A percentile compares a stretch with the other conserved stretches of the same genome.
These are phyloP conservation scores for Podospora australis DNA, from an alignment of 495 filamentous ascomycete species.

Conservation along the genomic window DNA sequence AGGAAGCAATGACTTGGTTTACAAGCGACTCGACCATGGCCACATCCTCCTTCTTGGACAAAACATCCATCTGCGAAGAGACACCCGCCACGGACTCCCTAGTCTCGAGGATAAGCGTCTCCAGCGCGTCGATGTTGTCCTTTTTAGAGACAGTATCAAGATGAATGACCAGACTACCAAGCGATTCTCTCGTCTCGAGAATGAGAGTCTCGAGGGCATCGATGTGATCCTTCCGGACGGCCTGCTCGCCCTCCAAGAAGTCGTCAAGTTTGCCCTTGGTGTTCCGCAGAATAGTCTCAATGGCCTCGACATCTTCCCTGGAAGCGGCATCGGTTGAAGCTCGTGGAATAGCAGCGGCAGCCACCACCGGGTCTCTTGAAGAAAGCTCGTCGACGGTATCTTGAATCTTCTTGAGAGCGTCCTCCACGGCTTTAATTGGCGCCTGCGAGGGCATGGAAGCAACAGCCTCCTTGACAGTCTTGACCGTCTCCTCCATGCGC, in stretches of 20 bases:
- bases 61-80: constrained; percentile 49
- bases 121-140: constrained; percentile 66
- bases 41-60: constrained; percentile 71
- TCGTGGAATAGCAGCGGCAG: background rate
- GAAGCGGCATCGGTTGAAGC: constrained; percentile 31
- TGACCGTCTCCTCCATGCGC: constrained; percentile 34
- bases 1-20: constrained; percentile 61
- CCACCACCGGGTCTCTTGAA: constrained; percentile 18
- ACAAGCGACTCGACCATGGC: constrained; percentile 66
- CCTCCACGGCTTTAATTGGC: constrained; percentile 21
- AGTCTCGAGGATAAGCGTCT: constrained; percentile 59
- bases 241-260: constrained; percentile 55
- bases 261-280: constrained; percentile 80
- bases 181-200: constrained; percentile 60
- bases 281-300: constrained; percentile 79
- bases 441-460: constrained; percentile 46
- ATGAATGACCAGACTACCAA: constrained; percentile 52
- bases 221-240: constrained; percentile 66
- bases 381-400: constrained; percentile 29
- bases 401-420: constrained; percentile 28
- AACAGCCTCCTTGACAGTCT: constrained; percentile 53
- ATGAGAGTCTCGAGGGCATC: constrained; percentile 64
- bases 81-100: constrained; percentile 60
- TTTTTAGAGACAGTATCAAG: constrained; percentile 58
- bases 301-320: constrained; percentile 76